Evolutionary conservation across 371 early-diverging fungal genomes (phyloP).

Genomic region (Rhizopus stolonifer): DNA sequence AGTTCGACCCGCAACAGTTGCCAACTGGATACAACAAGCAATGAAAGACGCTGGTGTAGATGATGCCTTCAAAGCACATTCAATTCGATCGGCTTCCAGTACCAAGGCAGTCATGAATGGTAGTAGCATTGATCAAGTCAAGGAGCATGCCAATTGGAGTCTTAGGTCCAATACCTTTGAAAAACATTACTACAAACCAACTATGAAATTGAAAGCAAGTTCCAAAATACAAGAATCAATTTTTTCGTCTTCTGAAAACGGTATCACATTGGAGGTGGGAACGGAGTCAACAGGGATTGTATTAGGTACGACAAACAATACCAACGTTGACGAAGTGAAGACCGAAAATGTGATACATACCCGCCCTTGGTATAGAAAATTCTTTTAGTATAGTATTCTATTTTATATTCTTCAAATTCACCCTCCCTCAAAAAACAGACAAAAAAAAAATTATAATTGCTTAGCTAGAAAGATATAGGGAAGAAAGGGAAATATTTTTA

Average conservation of each 20-base stretch:
- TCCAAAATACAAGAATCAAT: slow-evolving; percentile 6
- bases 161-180: slow-evolving; percentile 9
- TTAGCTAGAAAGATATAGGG: too few species aligned
- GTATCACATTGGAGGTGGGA: slow-evolving; percentile 8
- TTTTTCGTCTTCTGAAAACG: slow-evolving; percentile 4
- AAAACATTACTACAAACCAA: slow-evolving; percentile 10
- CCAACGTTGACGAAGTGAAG: too few species aligned
- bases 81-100: slow-evolving; percentile 6
- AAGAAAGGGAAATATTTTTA: too few species aligned
- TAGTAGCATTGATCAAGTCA: too few species aligned
- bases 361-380: too few species aligned
- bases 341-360: too few species aligned
- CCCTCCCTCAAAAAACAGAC: too few species aligned
- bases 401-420: too few species aligned
- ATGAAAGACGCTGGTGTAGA: slow-evolving; percentile 11
- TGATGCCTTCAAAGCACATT: slow-evolving; percentile 1
- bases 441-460: too few species aligned
- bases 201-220: neutral
- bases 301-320: too few species aligned
- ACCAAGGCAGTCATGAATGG: slow-evolving; percentile 11
- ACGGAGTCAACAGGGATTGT: too few species aligned
- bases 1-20: neutral
- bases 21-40: slow-evolving; percentile 3
- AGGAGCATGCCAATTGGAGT: slow-evolving; percentile 14
- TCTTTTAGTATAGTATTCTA: too few species aligned